Conservation (phyloP, 495 filamentous ascomycete species). For the Hypoxylon crocopeplum region DNA sequence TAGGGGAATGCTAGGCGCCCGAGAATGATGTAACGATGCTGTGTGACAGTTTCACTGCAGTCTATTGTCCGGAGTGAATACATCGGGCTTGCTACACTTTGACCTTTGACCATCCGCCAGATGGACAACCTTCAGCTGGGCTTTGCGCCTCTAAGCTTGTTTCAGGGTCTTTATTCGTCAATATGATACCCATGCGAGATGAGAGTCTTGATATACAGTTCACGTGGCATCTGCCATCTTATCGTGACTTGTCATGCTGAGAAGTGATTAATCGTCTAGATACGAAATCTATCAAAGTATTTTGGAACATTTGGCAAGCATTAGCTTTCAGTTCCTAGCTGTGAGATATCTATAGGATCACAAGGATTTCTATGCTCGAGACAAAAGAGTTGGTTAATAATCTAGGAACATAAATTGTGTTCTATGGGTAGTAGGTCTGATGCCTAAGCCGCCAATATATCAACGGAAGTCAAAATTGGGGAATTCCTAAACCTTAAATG, state of each 20-base stretch:
- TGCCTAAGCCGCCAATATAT: no score
- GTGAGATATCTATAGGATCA: no score
- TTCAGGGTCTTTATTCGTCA: background rate
- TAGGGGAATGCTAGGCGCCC: background rate
- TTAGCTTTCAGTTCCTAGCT: no score
- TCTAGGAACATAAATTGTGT: no score
- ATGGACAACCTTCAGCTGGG: background rate
- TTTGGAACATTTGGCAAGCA: no score
- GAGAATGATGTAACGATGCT: background rate
- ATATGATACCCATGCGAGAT: background rate
- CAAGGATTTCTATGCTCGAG: no score
- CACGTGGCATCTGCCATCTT: background rate
- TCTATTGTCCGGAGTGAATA: background rate
- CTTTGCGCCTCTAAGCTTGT: background rate
- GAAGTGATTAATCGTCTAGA: conserved; percentile 11
- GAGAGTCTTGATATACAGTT: background rate
- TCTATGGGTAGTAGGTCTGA: no score
- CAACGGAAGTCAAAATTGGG: conserved; percentile 3
- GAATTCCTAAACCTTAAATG: conserved; percentile 25
- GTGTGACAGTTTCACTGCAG: conserved; percentile 6
- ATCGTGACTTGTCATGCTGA: background rate
- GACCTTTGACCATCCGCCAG: background rate
- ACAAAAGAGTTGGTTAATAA: no score
- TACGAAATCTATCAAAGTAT: background rate
- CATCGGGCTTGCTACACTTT: background rate